phyloP scores from a whole-genome alignment of 768 basidiomycete genomes.

The Russula compacta region DNA sequence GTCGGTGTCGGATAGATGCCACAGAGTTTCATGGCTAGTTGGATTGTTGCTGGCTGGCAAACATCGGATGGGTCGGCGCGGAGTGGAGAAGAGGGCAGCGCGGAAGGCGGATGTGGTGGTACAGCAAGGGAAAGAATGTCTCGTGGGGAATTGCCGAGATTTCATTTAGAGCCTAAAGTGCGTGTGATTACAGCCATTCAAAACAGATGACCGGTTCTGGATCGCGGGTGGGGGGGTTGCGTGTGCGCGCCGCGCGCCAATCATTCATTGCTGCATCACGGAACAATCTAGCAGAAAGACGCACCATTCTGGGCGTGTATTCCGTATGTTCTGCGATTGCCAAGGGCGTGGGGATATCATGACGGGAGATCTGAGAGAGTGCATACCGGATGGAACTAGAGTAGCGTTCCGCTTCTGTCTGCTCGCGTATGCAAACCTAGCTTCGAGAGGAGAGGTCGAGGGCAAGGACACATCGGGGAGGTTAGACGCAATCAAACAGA shows the following conservation, averaged over 20 bases:
- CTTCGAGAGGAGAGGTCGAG: not conserved
- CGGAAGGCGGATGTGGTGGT: not conserved
- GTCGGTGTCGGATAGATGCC: not conserved
- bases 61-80: conserved; percentile 12
- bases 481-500: not conserved
- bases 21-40: not conserved
- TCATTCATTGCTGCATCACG: conserved; percentile 12
- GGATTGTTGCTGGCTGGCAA: not conserved
- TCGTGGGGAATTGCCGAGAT: conserved; percentile 10
- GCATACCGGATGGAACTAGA: conserved; percentile 2
- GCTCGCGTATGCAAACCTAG: not conserved
- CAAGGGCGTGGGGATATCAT: conserved; percentile 2
- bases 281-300: conserved; percentile 16
- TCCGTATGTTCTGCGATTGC: not conserved
- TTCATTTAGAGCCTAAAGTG: not conserved
- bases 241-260: conserved; percentile 8
- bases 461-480: conserved; percentile 8
- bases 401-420: not conserved
- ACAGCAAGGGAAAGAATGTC: not conserved
- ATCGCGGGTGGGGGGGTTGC: not conserved
- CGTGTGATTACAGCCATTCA: not conserved
- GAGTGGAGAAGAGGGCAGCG: not conserved
- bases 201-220: no score
- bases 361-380: not conserved
- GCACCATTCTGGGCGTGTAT: conserved; percentile 7